phyloP scores from a whole-genome alignment of 1,284 basidiomycete species.

The Papiliotrema terrestris region DNA sequence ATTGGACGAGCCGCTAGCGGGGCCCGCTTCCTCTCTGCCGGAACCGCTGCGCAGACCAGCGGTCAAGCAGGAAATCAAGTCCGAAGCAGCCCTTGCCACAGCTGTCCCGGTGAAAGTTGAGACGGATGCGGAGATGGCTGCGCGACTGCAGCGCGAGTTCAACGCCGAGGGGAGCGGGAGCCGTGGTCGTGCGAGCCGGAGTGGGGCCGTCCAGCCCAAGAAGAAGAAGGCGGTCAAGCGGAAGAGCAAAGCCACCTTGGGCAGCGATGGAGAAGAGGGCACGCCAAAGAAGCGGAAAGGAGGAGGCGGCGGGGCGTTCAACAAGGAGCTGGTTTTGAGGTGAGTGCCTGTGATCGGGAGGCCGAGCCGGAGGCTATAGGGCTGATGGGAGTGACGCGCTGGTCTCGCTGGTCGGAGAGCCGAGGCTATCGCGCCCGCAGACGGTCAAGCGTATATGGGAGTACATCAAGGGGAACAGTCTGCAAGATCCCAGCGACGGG shows the following conservation, averaged over 20 bases:
- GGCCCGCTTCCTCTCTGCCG: conserved; percentile 6
- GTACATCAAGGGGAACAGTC: conserved; percentile 52
- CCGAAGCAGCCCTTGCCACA: background rate
- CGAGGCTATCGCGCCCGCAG: conserved; percentile 49
- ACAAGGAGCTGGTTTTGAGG: conserved; percentile 48
- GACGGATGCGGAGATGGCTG: conserved; percentile 29
- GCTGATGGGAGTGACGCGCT: conserved; percentile 32
- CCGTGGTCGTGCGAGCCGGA: conserved; percentile 19
- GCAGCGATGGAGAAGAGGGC: conserved; percentile 26
- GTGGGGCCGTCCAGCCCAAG: conserved; percentile 7
- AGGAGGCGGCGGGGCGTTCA: conserved; percentile 45
- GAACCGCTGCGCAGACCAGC: conserved; percentile 9
- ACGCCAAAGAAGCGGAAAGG: conserved; percentile 22
- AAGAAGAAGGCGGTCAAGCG: conserved; percentile 25
- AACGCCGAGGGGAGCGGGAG: conserved; percentile 14
- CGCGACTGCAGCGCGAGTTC: conserved; percentile 30
- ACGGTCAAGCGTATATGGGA: conserved; percentile 56
- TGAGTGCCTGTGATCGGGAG: conserved; percentile 16
- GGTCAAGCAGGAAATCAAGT: conserved; percentile 17
- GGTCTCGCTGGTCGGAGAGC: conserved; percentile 32
- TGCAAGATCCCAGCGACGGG: conserved; percentile 54
- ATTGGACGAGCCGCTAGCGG: conserved; percentile 12
- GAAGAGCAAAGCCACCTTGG: conserved; percentile 30
- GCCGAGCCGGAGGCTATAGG: background rate
- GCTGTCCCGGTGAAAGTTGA: conserved; percentile 4